These are phyloP conservation scores for Solidago caesia DNA, from an alignment of 129 eudicot genomes.

Conservation along the genomic window DNA sequence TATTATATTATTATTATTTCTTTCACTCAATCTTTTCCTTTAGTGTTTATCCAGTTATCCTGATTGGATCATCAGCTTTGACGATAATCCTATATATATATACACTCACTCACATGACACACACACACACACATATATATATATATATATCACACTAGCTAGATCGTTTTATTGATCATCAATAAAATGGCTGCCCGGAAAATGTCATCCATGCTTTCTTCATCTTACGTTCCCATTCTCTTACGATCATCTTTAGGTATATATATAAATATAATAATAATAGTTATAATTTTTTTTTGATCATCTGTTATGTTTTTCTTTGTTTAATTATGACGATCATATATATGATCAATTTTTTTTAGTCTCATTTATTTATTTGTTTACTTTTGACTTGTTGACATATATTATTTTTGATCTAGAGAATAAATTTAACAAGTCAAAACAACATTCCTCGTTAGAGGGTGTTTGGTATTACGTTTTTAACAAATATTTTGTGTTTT, in stretches of 20 bases:
- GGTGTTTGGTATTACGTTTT: neutral
- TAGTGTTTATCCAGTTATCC: neutral
- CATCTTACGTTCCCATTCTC: constrained; percentile 41
- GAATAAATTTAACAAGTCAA: neutral
- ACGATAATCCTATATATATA: neutral
- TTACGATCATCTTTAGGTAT: constrained; percentile 47
- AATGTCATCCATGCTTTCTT: constrained; percentile 60
- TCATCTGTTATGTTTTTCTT: neutral
- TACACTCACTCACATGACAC: neutral
- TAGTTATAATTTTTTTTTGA: neutral
- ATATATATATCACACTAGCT: neutral
- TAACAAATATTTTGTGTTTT: neutral
- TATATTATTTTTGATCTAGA: neutral
- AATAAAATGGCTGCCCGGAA: constrained; percentile 60
- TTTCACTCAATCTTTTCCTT: no score
- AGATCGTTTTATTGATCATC: neutral
- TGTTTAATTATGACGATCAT: neutral
- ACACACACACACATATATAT: neutral
- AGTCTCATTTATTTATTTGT: neutral
- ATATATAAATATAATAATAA: neutral
- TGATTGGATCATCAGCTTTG: constrained; percentile 18
- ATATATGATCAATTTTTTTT: neutral
- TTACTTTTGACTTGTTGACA: neutral
- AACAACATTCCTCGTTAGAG: neutral
- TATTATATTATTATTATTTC: neutral